Evolutionary conservation across 192 early-diverging fungal species (phyloP), one percentile per base, ranked within the genome.

Genomic region (Podila epicladia): DNA sequence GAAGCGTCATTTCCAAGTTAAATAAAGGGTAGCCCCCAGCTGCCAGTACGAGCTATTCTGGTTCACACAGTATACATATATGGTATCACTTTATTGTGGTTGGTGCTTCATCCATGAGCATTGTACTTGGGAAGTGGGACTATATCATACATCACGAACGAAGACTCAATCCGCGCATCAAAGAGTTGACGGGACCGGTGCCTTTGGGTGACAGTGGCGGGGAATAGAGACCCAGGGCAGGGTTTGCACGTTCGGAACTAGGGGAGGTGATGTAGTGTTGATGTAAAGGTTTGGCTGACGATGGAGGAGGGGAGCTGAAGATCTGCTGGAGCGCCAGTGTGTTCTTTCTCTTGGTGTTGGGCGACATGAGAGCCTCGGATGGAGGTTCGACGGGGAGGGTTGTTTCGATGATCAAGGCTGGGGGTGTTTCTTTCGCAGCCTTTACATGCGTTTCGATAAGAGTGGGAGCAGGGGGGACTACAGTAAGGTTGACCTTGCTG

Each of bases 321-420:
- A 80, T 69, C 5, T 80, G 71, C 37, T 80, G 77, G 8, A 80
- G 31, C 9, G 65, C 60, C 24, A 73, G n/a, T 0, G 77, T 72
- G 13, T 67, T 73, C 6, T 67, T 65, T 19, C 69, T 80, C 67
- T 73, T 80, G 24, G 66, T 80, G 37, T 64, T 72, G 9, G 77
- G 77, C 5, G 77, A 73, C 35, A 80, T 64, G 17, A 80, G 48
- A 20, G 59, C 29, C 57, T 80, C 72, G n/a, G 67, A 57, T 15
- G 66, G 65, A 22, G 57, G 1, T 0, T 55, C 62, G 19, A 32
- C 32, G 29, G 38, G 31, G 48, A 41, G 20, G 48, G n/a, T 65
- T 6, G 48, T 64, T 69, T 55, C 53, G n/a, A 55, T 55, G 13
- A 24, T 35, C 20, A 31, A 48, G 12, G 24, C n/a, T 1, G 48